Evolutionary conservation across 2,329 filamentous ascomycete species (phyloP).

Genomic region (Trichoderma cornu-damae): DNA sequence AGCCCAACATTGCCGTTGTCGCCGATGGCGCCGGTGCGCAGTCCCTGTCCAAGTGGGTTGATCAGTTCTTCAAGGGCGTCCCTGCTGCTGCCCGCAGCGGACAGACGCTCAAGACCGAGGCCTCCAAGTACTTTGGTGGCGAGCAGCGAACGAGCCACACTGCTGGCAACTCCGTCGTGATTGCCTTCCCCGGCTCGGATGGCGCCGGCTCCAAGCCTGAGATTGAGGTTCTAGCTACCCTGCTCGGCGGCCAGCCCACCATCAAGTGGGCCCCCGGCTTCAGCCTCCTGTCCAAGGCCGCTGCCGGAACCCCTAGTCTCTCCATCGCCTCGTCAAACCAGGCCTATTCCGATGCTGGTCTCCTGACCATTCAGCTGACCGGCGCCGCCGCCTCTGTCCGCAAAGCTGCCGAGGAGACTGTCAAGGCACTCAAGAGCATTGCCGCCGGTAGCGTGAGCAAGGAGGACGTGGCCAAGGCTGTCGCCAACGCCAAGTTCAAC

Average conservation of each 20-base stretch:
- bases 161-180: constrained; percentile 74
- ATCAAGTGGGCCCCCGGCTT: constrained; percentile 97
- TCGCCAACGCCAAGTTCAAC: constrained; percentile 89
- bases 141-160: constrained; percentile 82
- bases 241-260: constrained; percentile 82
- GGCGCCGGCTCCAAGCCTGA: constrained; percentile 81
- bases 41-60: constrained; percentile 81
- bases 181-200: constrained; percentile 89
- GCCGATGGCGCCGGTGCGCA: constrained; percentile 77
- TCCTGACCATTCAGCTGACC: constrained; percentile 75
- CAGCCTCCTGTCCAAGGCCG: constrained; percentile 79
- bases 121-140: constrained; percentile 87
- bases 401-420: constrained; percentile 67
- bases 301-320: constrained; percentile 60
- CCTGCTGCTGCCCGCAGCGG: constrained; percentile 50
- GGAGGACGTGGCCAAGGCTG: constrained; percentile 87
- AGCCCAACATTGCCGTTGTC: constrained; percentile 85
- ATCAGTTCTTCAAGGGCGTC: constrained; percentile 80
- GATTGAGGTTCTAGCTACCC: constrained; percentile 75
- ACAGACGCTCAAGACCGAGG: constrained; percentile 51
- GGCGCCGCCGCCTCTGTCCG: constrained; percentile 70
- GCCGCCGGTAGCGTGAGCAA: constrained; percentile 68
- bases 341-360: constrained; percentile 89
- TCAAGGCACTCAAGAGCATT: constrained; percentile 77
- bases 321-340: constrained; percentile 69